These are phyloP conservation scores for Fistulifera pelliculosa DNA, from an alignment of 108 stramenopile genomes.

Conservation along the genomic window DNA sequence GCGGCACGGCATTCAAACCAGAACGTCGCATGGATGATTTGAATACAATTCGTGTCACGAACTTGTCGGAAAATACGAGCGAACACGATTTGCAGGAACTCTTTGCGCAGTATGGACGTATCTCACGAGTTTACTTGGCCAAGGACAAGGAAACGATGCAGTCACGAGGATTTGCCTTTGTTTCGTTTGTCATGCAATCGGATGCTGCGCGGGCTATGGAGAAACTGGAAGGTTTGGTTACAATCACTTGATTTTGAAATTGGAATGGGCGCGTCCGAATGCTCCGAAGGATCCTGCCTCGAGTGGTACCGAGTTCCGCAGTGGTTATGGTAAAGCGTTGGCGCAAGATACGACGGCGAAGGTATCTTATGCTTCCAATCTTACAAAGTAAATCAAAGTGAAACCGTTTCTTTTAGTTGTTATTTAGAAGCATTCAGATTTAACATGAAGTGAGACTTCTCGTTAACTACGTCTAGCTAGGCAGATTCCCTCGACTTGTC, in stretches of 20 bases:
- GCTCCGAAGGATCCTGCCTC: conserved; percentile 72
- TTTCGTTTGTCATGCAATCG: conserved; percentile 82
- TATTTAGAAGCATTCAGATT: too few relatives aligned
- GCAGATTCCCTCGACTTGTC: too few relatives aligned
- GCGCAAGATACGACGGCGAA: conserved; percentile 98
- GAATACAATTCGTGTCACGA: conserved; percentile 96
- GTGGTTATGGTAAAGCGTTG: conserved; percentile 94
- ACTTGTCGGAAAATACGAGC: conserved; percentile 94
- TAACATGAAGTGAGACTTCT: too few relatives aligned
- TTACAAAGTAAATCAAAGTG: conserved; percentile 41
- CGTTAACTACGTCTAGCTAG: too few relatives aligned
- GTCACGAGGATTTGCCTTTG: conserved; percentile 94
- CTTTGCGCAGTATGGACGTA: conserved; percentile 89
- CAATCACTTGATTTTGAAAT: conserved; percentile 98
- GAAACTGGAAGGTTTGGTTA: conserved; percentile 93
- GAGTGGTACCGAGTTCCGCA: conserved; percentile 64
- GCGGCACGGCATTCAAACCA: conserved; percentile 21
- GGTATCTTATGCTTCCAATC: conserved; percentile 89
- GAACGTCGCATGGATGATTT: conserved; percentile 67
- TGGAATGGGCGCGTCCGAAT: conserved; percentile 98
- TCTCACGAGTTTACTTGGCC: conserved; percentile 94
- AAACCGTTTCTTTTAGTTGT: too few relatives aligned
- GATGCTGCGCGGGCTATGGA: conserved; percentile 95
- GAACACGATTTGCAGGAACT: conserved; percentile 94
- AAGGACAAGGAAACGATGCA: conserved; percentile 92